These are phyloP conservation scores for Brassica balearica DNA, from an alignment of 441 rosid species.

Conservation along the genomic window DNA sequence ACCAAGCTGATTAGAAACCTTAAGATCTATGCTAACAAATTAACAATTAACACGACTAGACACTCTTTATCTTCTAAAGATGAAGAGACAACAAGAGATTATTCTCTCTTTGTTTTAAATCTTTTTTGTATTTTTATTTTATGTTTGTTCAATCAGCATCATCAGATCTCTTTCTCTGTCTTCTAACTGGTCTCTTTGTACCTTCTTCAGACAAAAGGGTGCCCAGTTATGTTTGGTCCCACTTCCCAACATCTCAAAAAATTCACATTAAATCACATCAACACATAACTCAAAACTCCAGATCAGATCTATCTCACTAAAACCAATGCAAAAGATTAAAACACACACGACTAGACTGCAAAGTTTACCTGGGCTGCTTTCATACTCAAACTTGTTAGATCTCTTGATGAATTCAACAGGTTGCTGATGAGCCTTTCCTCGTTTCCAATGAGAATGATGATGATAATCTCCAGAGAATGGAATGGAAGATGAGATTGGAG, in stretches of 20 bases:
- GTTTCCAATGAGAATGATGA: conserved; percentile 61
- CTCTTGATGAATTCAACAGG: conserved; percentile 61
- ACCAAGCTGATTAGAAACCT: conserved; percentile 26
- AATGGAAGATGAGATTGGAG: conserved; percentile 75
- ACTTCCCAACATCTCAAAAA: conserved; percentile 33
- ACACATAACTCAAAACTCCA: conserved; percentile 10
- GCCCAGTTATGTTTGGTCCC: conserved; percentile 47
- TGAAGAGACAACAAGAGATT: conserved; percentile 20
- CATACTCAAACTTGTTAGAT: conserved; percentile 57
- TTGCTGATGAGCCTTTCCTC: conserved; percentile 55
- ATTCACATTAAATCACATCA: conserved; percentile 22
- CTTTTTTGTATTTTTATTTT: conserved; percentile 7
- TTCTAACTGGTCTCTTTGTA: conserved; percentile 34
- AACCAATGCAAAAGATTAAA: conserved; percentile 27
- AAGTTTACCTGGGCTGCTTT: conserved; percentile 40
- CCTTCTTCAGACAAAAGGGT: conserved; percentile 48
- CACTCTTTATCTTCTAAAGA: conserved; percentile 8
- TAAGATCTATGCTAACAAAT: conserved; percentile 11
- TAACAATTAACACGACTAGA: neutral
- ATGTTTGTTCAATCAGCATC: conserved; percentile 44
- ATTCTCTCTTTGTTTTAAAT: conserved; percentile 1
- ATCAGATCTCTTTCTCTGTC: conserved; percentile 45
- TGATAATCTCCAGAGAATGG: conserved; percentile 63
- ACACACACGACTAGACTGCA: neutral
- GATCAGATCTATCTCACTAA: conserved; percentile 31